Base-by-base conservation (phyloP, 805 yeast genomes). In the Clavispora carvajalis region DNA sequence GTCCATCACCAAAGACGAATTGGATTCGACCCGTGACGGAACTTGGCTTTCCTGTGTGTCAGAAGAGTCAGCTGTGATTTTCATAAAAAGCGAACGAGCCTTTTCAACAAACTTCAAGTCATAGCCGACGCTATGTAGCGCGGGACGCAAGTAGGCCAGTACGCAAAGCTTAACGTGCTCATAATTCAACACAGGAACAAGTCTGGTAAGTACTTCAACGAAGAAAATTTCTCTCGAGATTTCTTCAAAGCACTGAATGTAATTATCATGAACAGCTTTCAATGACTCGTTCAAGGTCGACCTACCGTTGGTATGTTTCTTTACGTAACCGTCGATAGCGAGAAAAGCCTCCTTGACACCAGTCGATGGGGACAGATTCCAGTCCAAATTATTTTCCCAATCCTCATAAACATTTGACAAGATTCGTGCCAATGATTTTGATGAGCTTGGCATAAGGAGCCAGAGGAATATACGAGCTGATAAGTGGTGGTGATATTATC, bases 41-140 rank as follows among this genome's bases (percentile, higher is more conserved):
- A 34, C 30, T 6, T 39, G 30, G 24, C 53, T 45, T 11, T 47
- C 43, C 8, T 58, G 43, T 8, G 63, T 36, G 2, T 52, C 50
- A 15, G 29, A 31, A 15, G 18, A 7, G 15, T 28, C 19, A 5
- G 4, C 11, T 10, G 16, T 19, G 10, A 28, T 15, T 28, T 15
- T 15, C 12, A 9, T 15, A 5, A 69, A 50, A 19, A 68, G 58
- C 9, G 46, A 49, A 35, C 68, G 45, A 9, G 66, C 39, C 35
- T 60, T 59, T 9, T 47, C 49, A 9, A 69, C 68, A 43, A 74
- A 61, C 7, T 51, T 52, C n/a, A 66, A 49, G 40, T 65, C 69
- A 38, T 60, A 63, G 2, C 85, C 82, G 0, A 82, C 80, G 25
- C 83, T 76, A 49, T 80, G 81, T 3, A 79, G 60, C 0, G 83